Conservation (phyloP, 257 asterid genomes). For the Knoxia roxburghii region DNA sequence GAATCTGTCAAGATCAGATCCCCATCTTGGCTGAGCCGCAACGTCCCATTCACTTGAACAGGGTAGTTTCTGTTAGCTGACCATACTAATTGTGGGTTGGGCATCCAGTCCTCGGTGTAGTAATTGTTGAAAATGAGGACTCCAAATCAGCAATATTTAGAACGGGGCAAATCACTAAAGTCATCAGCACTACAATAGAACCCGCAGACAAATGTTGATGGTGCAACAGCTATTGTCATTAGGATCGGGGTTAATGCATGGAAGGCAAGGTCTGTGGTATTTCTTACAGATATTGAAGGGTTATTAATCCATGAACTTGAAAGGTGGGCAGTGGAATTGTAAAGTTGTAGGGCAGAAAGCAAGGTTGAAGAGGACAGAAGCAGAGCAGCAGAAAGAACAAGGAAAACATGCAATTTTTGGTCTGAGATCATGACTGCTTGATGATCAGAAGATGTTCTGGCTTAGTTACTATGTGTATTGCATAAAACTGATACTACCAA, state of each 20-base stretch:
- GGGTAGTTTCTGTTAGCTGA: constrained; percentile 17
- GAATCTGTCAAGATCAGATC: neutral
- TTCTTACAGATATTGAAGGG: neutral
- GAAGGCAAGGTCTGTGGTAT: neutral
- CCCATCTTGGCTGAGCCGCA: constrained; percentile 10
- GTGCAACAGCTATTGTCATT: neutral
- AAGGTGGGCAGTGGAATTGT: neutral
- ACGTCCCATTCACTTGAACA: constrained; percentile 1
- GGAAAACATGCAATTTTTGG: too few relatives aligned
- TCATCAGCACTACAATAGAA: neutral
- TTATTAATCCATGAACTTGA: neutral
- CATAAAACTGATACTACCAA: too few relatives aligned
- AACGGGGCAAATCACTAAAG: too few relatives aligned
- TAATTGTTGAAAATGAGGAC: constrained; percentile 3
- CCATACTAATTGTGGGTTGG: constrained; percentile 9
- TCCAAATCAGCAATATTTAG: constrained; percentile 1
- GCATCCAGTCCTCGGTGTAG: neutral
- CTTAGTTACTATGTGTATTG: too few relatives aligned
- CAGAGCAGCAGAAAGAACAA: neutral
- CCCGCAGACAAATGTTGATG: neutral
- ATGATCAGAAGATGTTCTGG: too few relatives aligned
- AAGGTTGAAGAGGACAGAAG: neutral
- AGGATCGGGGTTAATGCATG: neutral
- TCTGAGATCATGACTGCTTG: too few relatives aligned
- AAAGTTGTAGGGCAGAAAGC: neutral